Evolutionary conservation across 208 protist genomes (phyloP).

Genomic region (Leishmania amazonensis): DNA sequence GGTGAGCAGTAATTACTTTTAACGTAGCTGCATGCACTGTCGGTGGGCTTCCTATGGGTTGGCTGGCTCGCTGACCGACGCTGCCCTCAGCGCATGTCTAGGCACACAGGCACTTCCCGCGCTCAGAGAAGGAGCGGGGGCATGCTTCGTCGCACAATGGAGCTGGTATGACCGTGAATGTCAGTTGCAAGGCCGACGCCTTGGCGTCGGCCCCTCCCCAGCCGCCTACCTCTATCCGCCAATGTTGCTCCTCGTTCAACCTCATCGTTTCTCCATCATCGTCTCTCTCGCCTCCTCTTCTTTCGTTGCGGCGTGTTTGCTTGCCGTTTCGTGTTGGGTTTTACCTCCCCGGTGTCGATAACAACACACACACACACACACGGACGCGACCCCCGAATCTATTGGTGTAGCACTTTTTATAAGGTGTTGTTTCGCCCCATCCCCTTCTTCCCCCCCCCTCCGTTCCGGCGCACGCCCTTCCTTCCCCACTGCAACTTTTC

Average conservation of each 20-base stretch:
- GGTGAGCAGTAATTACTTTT: not conserved
- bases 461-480: too few relatives aligned
- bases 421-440: not conserved
- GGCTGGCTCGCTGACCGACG: not conserved
- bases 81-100: not conserved
- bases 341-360: not conserved
- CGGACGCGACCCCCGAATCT: not conserved
- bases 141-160: not conserved
- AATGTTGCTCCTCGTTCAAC: not conserved
- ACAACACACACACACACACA: not conserved
- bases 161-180: not conserved
- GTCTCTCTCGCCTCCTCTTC: not conserved
- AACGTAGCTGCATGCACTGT: not conserved
- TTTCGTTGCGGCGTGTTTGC: not conserved
- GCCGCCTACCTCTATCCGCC: not conserved
- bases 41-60: not conserved
- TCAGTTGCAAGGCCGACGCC: not conserved
- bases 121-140: not conserved
- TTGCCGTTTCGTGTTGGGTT: not conserved
- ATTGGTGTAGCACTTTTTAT: not conserved
- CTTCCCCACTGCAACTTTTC: too few relatives aligned
- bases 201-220: not conserved
- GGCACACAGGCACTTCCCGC: not conserved
- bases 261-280: not conserved
- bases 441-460: not conserved